These are phyloP conservation scores for Podila verticillata DNA, from an alignment of 192 early-diverging fungal genomes.

Conservation along the genomic window DNA sequence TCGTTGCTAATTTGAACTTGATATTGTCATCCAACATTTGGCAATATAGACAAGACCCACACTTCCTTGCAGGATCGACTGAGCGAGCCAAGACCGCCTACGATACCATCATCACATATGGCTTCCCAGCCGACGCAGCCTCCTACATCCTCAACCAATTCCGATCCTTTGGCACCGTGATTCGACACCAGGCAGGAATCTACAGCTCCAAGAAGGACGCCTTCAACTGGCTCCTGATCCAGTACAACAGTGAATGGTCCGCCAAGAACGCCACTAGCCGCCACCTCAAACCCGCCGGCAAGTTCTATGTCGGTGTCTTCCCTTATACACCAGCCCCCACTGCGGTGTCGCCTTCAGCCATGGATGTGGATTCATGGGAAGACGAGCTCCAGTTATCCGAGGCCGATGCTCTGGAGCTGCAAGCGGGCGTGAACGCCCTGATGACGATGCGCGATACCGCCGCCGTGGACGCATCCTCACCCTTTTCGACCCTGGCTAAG, in stretches of 20 bases:
- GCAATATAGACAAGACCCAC: not conserved
- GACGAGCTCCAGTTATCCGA: constrained; percentile 7
- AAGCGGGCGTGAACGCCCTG: constrained; percentile 22
- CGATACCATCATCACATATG: constrained; percentile 42
- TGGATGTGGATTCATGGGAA: constrained; percentile 15
- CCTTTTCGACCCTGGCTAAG: not conserved
- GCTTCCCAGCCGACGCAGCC: constrained; percentile 29
- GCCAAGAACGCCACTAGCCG: constrained; percentile 25
- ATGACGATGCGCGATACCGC: constrained; percentile 23
- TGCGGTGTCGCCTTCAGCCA: not conserved
- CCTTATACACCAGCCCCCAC: constrained; percentile 3
- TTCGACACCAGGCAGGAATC: constrained; percentile 17
- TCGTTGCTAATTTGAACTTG: not conserved
- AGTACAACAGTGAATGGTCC: constrained; percentile 26
- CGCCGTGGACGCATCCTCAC: not conserved
- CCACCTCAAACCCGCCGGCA: constrained; percentile 27
- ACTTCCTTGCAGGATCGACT: not conserved
- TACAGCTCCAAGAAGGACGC: constrained; percentile 23
- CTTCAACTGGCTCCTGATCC: constrained; percentile 45
- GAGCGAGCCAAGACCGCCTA: not conserved
- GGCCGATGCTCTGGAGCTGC: constrained; percentile 18
- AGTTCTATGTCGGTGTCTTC: constrained; percentile 35
- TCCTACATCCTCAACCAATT: constrained; percentile 40
- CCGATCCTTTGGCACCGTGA: constrained; percentile 31
- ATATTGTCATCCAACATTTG: not conserved